Evolutionary conservation across 176 grass and related monocot species (phyloP).

Genomic region (Musa troglodytarum): DNA sequence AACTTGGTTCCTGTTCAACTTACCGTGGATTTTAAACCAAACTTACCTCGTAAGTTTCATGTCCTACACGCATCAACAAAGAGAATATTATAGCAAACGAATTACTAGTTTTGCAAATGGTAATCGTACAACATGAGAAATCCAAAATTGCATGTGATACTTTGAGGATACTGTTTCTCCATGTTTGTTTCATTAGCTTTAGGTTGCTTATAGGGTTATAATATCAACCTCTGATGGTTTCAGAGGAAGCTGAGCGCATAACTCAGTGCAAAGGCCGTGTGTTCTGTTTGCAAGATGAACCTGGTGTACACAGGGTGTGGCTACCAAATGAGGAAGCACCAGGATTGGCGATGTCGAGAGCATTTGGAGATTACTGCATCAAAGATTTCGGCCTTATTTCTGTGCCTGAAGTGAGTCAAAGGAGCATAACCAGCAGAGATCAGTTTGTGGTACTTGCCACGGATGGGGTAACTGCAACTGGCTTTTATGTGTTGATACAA

Average conservation of each 20-base stretch:
- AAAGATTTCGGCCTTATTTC: slow-evolving; percentile 85
- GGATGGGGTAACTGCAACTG: slow-evolving; percentile 50
- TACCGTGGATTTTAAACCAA: slow-evolving; percentile 79
- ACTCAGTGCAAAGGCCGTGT: slow-evolving; percentile 62
- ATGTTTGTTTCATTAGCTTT: no score
- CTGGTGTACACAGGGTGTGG: slow-evolving; percentile 73
- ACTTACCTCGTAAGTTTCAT: slow-evolving; percentile 67
- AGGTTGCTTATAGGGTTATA: no score
- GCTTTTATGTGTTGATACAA: no score
- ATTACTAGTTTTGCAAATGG: no score
- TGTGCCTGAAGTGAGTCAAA: slow-evolving; percentile 60
- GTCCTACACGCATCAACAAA: no score
- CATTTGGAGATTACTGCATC: slow-evolving; percentile 78
- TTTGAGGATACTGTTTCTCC: no score
- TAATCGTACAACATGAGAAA: no score
- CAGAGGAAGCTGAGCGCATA: slow-evolving; percentile 84
- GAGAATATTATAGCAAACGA: no score
- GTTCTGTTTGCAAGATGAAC: slow-evolving; percentile 60
- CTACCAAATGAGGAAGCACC: slow-evolving; percentile 48
- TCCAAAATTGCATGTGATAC: no score
- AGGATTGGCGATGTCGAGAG: slow-evolving; percentile 90
- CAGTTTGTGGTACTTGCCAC: slow-evolving; percentile 82
- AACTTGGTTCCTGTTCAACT: slow-evolving; percentile 58
- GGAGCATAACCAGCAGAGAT: slow-evolving; percentile 46
- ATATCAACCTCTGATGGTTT: not conserved